Base-by-base conservation (phyloP, 768 basidiomycete genomes). In the Collybiopsis luxurians region DNA sequence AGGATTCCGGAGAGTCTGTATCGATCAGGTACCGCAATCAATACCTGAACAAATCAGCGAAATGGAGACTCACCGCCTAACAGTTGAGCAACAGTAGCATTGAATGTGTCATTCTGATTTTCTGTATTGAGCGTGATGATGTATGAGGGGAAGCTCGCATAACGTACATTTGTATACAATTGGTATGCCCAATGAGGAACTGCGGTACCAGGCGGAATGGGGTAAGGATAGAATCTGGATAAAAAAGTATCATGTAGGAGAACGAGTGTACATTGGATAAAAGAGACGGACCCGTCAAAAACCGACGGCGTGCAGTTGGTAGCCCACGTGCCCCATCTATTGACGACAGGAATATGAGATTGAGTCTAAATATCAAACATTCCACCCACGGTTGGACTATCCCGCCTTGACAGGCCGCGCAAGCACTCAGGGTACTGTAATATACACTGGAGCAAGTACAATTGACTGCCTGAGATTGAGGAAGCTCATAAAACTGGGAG, bases 391-490 rank as follows among this genome's bases (percentile, higher is more conserved):
- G n/a, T 23, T 39, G 31, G 17, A 15, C 12, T 39, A 39, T 17
- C 50, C 4, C 50, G 15, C 50, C 50, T n/a, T 51, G 50, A 27
- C 50, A 51, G 17, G 12, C 38, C 13, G 50, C 50, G 26, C 50
- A 51, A 15, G 50, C 50, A 17, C 50, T 51, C 36, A 51, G 26
- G 36, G 38, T 23, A 39, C 36, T 51, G 36, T 51, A 51, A 21
- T 38, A 51, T 23, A 51, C 50, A 19, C 34, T 51, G 19, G 50
- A 51, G 17, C 50, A 51, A 24, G 50, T 51, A 26, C 50, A 51
- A 19, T 51, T 39, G 17, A 24, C 17, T 15, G 31, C 40, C 17
- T 6, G 50, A 34, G 13, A 34, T 34, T 13, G 31, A 34, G 31
- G 5, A 34, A 6, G 31, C 13, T 30, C 36, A 21, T 51, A 51